Base-by-base conservation (phyloP, 2,329 filamentous ascomycete genomes). In the Neocatenulostroma microsporum region DNA sequence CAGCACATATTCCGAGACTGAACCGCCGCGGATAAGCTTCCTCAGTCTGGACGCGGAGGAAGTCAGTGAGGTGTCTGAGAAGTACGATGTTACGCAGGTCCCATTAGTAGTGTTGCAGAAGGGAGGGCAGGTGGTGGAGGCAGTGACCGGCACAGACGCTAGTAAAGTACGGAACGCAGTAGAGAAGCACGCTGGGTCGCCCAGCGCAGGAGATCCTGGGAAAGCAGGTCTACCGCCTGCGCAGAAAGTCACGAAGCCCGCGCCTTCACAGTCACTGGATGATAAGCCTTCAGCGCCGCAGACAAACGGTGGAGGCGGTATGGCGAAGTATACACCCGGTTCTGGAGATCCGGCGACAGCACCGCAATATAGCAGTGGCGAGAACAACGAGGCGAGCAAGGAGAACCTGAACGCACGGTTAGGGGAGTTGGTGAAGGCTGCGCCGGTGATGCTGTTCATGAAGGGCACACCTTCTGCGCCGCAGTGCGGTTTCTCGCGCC, bases 401-500 rank as follows among this genome's bases (percentile, higher is more conserved):
- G 87, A 88, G 18, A 98, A 98, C 54, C 85, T 95, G 63, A 85
- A 87, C 62, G 89, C 89, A 21, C 74, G 89, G 21, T 70, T 98
- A 24, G 74, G 66, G 15, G 84, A 93, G 50, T 72, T 98, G 23
- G 81, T 98, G 12, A 72, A 68, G 17, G 88, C 87, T 1, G 83
- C 88, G 0, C 89, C 89, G 2, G 89, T 98, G 0, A 91, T 98
- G 1, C 73, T 98, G 39, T 98, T 98, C 72, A 98, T 98, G 91
- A 98, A 98, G 71, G 91, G 91, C 41, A 96, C 91, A 1, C 91
- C 91, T 40, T 88, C 95, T 67, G 85, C 78, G 43, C 91, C 91
- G 14, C 88, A 95, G 64, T 98, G 91, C 66, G 91, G 91, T 30
- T 98, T 95, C 72, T 96, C 89, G 41, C 78, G 88, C 53, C 89